A percentile compares a stretch with the other conserved stretches of the same genome.
phyloP scores from a whole-genome alignment of 2,329 filamentous ascomycete genomes.

The Xylaria sp. region DNA sequence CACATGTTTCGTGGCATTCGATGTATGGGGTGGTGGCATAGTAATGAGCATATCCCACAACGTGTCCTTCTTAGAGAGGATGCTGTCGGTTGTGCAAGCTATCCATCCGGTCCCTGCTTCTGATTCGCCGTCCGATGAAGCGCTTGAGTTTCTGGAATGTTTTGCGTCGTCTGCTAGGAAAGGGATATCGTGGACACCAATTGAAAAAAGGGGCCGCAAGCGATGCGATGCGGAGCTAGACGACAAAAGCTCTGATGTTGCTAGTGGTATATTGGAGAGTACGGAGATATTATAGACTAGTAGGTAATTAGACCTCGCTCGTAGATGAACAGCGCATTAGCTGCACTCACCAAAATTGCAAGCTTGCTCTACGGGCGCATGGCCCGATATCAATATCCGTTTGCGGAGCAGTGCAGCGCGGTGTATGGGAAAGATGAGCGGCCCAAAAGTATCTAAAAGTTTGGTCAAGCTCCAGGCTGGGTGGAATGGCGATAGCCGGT shows the following conservation, averaged over 20 bases:
- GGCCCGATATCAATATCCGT: conserved; percentile 83
- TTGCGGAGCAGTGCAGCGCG: conserved; percentile 85
- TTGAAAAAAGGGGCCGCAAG: conserved; percentile 83
- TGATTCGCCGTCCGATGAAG: conserved; percentile 45
- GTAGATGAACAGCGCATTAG: not conserved
- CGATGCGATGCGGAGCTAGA: conserved; percentile 65
- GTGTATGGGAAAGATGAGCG: conserved; percentile 89
- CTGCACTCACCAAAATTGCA: conserved; percentile 81
- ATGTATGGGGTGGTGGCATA: conserved; percentile 68
- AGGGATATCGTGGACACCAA: conserved; percentile 92
- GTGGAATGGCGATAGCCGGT: conserved; percentile 77
- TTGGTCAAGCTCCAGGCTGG: conserved; percentile 82
- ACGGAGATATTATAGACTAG: conserved; percentile 96
- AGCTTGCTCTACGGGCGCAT: conserved; percentile 81
- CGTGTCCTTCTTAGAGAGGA: conserved; percentile 82
- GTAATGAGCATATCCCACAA: conserved; percentile 91
- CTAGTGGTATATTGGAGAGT: conserved; percentile 82
- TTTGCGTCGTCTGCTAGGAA: conserved; percentile 70
- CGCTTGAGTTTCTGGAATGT: conserved; percentile 45
- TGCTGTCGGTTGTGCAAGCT: conserved; percentile 94
- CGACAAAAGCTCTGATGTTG: conserved; percentile 72
- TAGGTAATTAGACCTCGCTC: conserved; percentile 27
- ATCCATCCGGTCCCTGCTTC: conserved; percentile 75
- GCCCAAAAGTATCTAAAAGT: conserved; percentile 84
- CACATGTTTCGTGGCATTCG: conserved; percentile 62